Base-by-base conservation (phyloP, 2,329 filamentous ascomycete species). In the Botryotinia narcissicola region DNA sequence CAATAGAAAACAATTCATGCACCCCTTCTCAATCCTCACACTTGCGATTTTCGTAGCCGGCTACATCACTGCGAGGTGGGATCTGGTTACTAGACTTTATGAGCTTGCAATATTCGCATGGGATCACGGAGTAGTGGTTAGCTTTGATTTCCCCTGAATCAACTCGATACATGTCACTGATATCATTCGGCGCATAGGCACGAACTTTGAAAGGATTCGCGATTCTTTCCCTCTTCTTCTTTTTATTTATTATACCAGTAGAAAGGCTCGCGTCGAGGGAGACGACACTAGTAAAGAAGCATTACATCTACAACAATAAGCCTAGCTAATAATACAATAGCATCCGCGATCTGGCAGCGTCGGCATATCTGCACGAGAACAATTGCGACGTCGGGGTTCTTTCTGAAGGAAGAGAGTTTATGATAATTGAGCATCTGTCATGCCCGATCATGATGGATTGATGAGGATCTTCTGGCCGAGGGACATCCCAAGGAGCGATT, bases 401-500 rank as follows among this genome's bases (percentile, higher is more conserved):
- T 98, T 99, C 84, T 98, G 51, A 89, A 87, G 44, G 67, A 73
- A 59, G 68, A 22, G 51, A 22, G n/a, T 67, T 40, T 48, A 18
- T 14, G 22, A 60, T 10, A 20, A 42, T 44, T 37, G 7, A 57
- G 37, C 48, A 76, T 80, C 81, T 84, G 88, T 86, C 87, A 91
- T 91, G 89, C 85, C 88, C 85, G 88, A 89, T 84, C 87, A 90
- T 87, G 89, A 96, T 93, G 95, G 93, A 81, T 87, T 98, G 86
- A 94, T 98, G 91, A 94, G 96, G 86, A 91, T 99, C 85, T 98
- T 99, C 86, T 99, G 96, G 96, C 97, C 96, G 80, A 92, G 92
- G 80, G 95, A 97, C 84, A 90, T 93, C 80, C 87, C 89, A 72
- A 88, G 87, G 82, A 92, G 91, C 72, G 88, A 90, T 78, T 86